Evolutionary conservation across 768 basidiomycete species (phyloP).

Genomic region (Suillus alpinus): DNA sequence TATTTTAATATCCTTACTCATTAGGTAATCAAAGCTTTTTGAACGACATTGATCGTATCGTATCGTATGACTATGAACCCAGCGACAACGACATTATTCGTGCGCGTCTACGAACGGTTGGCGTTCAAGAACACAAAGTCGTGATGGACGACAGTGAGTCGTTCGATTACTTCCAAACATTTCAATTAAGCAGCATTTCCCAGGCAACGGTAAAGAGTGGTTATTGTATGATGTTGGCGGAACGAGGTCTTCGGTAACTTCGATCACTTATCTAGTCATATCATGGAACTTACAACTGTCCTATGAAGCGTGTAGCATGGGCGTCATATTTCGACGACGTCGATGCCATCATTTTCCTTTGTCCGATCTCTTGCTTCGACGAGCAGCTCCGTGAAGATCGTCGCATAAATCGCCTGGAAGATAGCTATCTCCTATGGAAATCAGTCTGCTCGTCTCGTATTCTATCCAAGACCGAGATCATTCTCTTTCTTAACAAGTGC

Average conservation of each 20-base stretch:
- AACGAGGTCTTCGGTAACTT: conserved; percentile 58
- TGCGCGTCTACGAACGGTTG: conserved; percentile 74
- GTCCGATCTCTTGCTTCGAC: conserved; percentile 75
- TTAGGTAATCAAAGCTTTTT: conserved; percentile 52
- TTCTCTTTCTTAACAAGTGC: conserved; percentile 63
- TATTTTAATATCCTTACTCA: conserved; percentile 10
- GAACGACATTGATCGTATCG: conserved; percentile 65
- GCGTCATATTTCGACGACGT: conserved; percentile 81
- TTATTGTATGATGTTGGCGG: conserved; percentile 81
- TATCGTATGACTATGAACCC: conserved; percentile 59
- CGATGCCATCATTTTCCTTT: conserved; percentile 80
- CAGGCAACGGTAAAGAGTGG: conserved; percentile 72
- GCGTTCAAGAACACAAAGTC: conserved; percentile 74
- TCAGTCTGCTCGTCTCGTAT: conserved; percentile 69
- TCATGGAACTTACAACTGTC: conserved; percentile 4
- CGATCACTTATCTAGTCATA: conserved; percentile 2
- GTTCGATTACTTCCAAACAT: not conserved
- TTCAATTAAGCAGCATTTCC: not conserved
- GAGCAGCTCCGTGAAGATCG: conserved; percentile 72
- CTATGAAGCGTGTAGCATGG: conserved; percentile 65
- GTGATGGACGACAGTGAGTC: conserved; percentile 59
- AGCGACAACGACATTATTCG: conserved; percentile 76
- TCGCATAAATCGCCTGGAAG: conserved; percentile 70
- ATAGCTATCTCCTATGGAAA: conserved; percentile 74
- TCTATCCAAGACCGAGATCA: conserved; percentile 53